Evolutionary conservation across 352 stramenopile species (phyloP).

Genomic region (Phytophthora europaea): DNA sequence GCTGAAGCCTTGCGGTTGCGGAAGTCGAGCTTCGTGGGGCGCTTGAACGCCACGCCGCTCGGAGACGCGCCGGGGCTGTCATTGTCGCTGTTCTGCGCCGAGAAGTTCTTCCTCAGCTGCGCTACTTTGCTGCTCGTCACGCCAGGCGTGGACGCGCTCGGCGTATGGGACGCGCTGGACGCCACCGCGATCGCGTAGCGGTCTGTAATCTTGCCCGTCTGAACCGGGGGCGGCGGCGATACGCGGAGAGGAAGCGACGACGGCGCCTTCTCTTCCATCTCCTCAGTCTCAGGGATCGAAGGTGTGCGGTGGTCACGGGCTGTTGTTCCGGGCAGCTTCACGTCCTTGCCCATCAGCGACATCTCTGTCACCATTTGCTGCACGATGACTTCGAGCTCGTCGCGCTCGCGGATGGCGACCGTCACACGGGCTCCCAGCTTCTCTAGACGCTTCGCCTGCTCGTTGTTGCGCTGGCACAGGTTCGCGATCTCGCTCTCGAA

Average conservation of each 20-base stretch:
- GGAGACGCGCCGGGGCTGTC: conserved; percentile 23
- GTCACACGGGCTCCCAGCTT: conserved; percentile 56
- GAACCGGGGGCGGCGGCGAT: conserved; percentile 8
- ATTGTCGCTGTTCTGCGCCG: conserved; percentile 35
- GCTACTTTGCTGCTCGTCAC: conserved; percentile 63
- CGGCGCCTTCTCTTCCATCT: conserved; percentile 40
- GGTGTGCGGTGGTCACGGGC: conserved; percentile 25
- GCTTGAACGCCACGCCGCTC: conserved; percentile 38
- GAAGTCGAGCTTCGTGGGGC: conserved; percentile 51
- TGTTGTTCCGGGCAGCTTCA: conserved; percentile 17
- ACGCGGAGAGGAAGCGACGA: conserved; percentile 3
- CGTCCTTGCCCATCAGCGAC: conserved; percentile 42
- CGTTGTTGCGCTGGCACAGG: conserved; percentile 63
- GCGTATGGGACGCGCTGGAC: conserved; percentile 25
- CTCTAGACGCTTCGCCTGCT: conserved; percentile 65
- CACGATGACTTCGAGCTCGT: conserved; percentile 70
- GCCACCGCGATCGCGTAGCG: conserved; percentile 62
- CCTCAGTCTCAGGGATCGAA: conserved; percentile 31
- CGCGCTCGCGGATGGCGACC: conserved; percentile 56
- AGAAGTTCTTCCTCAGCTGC: conserved; percentile 83
- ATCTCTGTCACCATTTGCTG: conserved; percentile 72
- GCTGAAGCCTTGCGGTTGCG: conserved; percentile 47
- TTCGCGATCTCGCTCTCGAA: conserved; percentile 63
- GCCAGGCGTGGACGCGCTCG: conserved; percentile 13
- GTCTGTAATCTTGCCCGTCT: conserved; percentile 51